phyloP scores from a whole-genome alignment of 2,329 filamentous ascomycete species.

The Nemania abortiva region DNA sequence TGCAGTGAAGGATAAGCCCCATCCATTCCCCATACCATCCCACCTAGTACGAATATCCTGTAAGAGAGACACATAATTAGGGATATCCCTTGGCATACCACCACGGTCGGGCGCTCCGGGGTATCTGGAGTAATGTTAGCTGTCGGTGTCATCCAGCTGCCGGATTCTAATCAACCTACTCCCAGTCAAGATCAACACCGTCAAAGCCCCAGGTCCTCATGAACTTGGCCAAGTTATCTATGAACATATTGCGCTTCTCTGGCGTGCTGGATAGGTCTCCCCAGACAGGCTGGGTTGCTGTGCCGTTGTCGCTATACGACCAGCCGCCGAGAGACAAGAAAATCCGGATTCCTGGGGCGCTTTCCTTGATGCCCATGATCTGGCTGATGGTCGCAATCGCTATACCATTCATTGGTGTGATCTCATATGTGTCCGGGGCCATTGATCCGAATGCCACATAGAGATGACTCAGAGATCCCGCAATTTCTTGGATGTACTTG shows the following conservation, averaged over 20 bases:
- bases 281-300: conserved; percentile 21
- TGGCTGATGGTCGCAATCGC: conserved; percentile 21
- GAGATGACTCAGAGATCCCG: conserved; percentile 26
- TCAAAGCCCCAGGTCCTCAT: conserved; percentile 17
- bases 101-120: too few relatives aligned
- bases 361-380: conserved; percentile 49
- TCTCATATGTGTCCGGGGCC: conserved; percentile 27
- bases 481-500: conserved; percentile 24
- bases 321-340: conserved; percentile 30
- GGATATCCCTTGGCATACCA: neutral
- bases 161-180: neutral
- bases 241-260: conserved; percentile 21
- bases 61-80: conserved; percentile 19
- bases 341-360: conserved; percentile 25
- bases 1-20: conserved; percentile 17
- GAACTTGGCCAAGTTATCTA: conserved; percentile 17
- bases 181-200: neutral
- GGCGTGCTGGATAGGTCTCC: conserved; percentile 14
- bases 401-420: conserved; percentile 28
- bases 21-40: conserved; percentile 23
- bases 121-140: too few relatives aligned
- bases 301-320: conserved; percentile 26
- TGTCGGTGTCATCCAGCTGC: too few relatives aligned
- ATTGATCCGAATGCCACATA: conserved; percentile 28
- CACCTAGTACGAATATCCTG: conserved; percentile 19